Evolutionary conservation across 2,329 filamentous ascomycete species (phyloP), one percentile per base, ranked within the genome.

Genomic region (Rhynchosporium secalis): DNA sequence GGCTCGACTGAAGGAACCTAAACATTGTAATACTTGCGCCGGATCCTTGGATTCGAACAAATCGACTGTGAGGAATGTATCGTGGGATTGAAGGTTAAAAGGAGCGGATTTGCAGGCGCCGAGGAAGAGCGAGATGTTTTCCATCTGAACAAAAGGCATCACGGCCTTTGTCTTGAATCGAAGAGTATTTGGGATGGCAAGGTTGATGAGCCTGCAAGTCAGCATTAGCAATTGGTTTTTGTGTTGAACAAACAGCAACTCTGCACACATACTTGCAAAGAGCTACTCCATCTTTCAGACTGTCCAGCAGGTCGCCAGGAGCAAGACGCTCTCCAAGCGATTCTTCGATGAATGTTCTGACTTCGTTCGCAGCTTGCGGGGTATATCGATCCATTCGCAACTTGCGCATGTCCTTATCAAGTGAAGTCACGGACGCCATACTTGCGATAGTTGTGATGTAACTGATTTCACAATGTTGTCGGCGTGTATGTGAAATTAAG

Each of bases 111-210:
- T 91, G 79, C 93, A 96, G 64, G 92, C 92, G 72, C 86, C 87
- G 59, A 99, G 86, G 78, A 97, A 99, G 74, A 96, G 91, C 4
- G 93, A 96, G 73, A 99, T 97, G 75, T 99, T 99, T 76, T 99
- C 95, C 93, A 98, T 98, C 77, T 99, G 95, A 46, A 98, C 94
- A 75, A 99, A 99, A 0, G 95, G 95, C 94, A 98, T 98, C 46
- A 86, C 79, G 0, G 93, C 96, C 73, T 89, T 72, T 8, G 68
- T 83, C 78, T 98, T 98, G 83, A 90, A 98, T 75, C 89, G 92
- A 77, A 96, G 85, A 38, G 91, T 90, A 15, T 88, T 85, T 31
- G 91, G 90, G 43, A 89, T 77, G 38, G 85, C 90, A 61, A 94
- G 82, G 73, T 96, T 98, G 72, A 91, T 85, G 58, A 98, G 86